Evolutionary conservation across 2,329 filamentous ascomycete species (phyloP).

Genomic region (Fusarium ramigenum): DNA sequence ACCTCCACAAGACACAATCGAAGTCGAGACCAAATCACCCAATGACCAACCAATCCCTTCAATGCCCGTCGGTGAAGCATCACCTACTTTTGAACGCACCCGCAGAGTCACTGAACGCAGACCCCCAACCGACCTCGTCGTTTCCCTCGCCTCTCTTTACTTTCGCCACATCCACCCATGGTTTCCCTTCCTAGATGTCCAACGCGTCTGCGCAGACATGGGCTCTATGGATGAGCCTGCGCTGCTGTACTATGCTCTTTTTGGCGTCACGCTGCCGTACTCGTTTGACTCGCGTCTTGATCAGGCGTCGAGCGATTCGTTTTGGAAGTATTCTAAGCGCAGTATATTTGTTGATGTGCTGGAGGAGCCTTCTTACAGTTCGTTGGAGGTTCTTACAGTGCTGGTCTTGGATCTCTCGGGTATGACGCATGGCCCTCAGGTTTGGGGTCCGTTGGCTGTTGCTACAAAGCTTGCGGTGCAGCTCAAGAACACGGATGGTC

Average conservation of each 20-base stretch:
- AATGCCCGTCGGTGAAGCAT: neutral
- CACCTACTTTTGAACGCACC: neutral
- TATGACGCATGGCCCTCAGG: neutral
- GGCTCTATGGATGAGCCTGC: neutral
- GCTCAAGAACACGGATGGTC: neutral
- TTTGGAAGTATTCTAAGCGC: neutral
- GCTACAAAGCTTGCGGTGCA: neutral
- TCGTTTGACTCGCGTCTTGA: neutral
- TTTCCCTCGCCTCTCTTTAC: neutral
- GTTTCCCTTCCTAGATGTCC: neutral
- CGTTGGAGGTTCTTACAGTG: neutral
- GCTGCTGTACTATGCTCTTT: neutral
- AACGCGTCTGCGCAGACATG: neutral
- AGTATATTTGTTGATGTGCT: neutral
- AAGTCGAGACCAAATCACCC: neutral
- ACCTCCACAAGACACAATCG: neutral
- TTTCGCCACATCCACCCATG: neutral
- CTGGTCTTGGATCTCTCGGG: neutral
- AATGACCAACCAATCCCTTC: neutral
- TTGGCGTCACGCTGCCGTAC: neutral
- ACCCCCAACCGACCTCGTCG: neutral
- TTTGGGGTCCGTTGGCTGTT: neutral
- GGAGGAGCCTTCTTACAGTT: neutral
- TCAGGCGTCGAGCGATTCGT: neutral
- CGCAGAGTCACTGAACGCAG: neutral